Evolutionary conservation across 805 yeast species (phyloP), one percentile per base, ranked within the genome.

Genomic region (Grigorovia yakushimaensis): DNA sequence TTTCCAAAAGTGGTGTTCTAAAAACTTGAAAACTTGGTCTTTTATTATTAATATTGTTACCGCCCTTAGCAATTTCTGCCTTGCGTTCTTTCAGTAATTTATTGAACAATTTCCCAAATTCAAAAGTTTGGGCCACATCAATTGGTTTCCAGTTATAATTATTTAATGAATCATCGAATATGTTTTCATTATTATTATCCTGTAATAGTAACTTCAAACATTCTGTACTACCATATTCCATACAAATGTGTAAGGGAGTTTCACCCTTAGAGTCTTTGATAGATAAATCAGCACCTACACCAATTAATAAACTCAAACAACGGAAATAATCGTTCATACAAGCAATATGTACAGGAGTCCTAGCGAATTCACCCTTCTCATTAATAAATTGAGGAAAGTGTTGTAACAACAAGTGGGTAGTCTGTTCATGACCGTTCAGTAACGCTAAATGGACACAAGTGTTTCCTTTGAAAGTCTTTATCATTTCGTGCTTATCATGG

Each of bases 191-290:
- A 39, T 13, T 24, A 24, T 41, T 61, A 39, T 59, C 58, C 17
- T 67, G 69, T 0, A 82, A 62, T 41, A 84, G 64, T 33, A 81
- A 59, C 45, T 75, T 71, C 51, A 79, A 64, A 42, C 85, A 79
- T 43, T 75, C 75, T 15, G 76, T 56, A 50, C 78, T 76, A 5
- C 89, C 91, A 55, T 73, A 77, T 47, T 83, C 82, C 54, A 86
- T 74, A 0, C 96, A 95, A 45, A 84, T 70, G 64, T 91, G 98
- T 39, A 91, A 67, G 0, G 96, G 87, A 2, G 95, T 81, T 58
- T 88, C 85, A 1, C 93, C 95, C 15, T 76, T 76, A 9, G 70
- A 67, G 60, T 93, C 95, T 47, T 78, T 81, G 4, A 79, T 61
- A 54, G 84, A 81, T 42, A 88, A 71, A 56, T 86, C 83, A 2